A percentile compares a stretch with the other conserved stretches of the same genome.
phyloP scores from a whole-genome alignment of 1,284 basidiomycete genomes.

The Ustilago crameri region DNA sequence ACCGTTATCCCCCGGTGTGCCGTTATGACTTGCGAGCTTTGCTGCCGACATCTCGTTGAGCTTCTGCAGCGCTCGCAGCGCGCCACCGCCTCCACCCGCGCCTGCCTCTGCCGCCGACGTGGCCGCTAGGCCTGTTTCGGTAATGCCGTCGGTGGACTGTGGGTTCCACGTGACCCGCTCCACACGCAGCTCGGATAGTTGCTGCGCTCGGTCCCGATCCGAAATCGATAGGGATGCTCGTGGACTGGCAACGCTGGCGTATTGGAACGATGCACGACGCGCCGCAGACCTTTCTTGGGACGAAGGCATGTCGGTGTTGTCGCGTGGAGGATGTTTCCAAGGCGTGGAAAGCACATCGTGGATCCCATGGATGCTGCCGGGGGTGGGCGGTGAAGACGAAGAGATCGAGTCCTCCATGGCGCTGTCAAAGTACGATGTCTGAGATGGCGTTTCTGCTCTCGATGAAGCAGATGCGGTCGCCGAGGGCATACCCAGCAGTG shows the following conservation, averaged over 20 bases:
- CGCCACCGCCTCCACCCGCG: conserved; percentile 30
- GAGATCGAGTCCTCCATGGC: conserved; percentile 33
- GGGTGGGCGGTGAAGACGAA: conserved; percentile 39
- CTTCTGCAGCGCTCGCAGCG: conserved; percentile 39
- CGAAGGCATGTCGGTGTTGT: conserved; percentile 1
- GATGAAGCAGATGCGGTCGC: conserved; percentile 20
- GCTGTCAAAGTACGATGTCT: conserved; percentile 47
- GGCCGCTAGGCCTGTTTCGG: conserved; percentile 1
- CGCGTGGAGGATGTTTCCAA: conserved; percentile 19
- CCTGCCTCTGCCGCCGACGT: conserved; percentile 11
- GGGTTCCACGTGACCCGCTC: conserved; percentile 45
- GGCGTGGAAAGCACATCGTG: conserved; percentile 28
- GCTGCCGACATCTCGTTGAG: conserved; percentile 44
- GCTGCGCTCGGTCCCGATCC: conserved; percentile 32
- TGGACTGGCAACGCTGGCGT: conserved; percentile 26
- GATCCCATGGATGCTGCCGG: conserved; percentile 42
- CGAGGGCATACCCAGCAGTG: conserved; percentile 44
- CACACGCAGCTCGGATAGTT: conserved; percentile 28
- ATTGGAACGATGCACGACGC: conserved; percentile 21
- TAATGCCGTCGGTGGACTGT: neutral
- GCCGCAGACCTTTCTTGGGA: conserved; percentile 12
- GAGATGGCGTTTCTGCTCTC: conserved; percentile 43
- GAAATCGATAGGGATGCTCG: conserved; percentile 35
- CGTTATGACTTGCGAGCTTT: conserved; percentile 28
- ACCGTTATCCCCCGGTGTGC: conserved; percentile 4